Conservation (phyloP, 1,284 basidiomycete genomes). For the Caloboletus firmus region DNA sequence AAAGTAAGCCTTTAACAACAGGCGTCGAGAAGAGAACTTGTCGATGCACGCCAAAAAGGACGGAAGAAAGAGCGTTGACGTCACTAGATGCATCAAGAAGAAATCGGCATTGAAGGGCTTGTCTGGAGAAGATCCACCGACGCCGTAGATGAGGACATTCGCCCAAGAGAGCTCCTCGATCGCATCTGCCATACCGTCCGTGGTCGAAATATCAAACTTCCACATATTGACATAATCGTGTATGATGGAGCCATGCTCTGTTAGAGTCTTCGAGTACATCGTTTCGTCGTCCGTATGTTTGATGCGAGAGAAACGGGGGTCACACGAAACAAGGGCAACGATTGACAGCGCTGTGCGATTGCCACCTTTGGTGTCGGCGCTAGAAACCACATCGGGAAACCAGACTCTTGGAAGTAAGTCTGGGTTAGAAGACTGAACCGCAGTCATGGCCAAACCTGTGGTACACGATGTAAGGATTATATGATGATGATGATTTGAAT, state of each 20-base stretch:
- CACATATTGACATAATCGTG: conserved; percentile 49
- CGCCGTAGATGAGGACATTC: conserved; percentile 42
- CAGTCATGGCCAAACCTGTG: conserved; percentile 45
- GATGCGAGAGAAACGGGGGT: conserved; percentile 37
- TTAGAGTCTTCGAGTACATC: conserved; percentile 30
- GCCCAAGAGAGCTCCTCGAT: conserved; percentile 45
- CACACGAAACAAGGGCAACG: conserved; percentile 47
- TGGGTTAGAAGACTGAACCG: conserved; percentile 37
- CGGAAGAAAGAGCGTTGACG: conserved; percentile 45
- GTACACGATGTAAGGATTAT: background rate
- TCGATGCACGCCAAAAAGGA: conserved; percentile 33
- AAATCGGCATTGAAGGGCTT: conserved; percentile 44
- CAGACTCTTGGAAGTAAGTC: conserved; percentile 21
- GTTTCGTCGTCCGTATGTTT: conserved; percentile 20
- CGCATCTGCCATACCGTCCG: conserved; percentile 34
- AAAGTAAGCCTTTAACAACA: conserved; percentile 44
- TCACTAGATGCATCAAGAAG: conserved; percentile 47
- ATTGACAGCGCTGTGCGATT: conserved; percentile 44
- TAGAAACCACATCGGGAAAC: conserved; percentile 20
- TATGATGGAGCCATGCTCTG: conserved; percentile 42
- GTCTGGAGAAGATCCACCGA: conserved; percentile 38
- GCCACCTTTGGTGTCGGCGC: conserved; percentile 12
- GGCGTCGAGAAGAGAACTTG: conserved; percentile 31
- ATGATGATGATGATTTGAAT: background rate
- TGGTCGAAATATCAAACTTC: conserved; percentile 40